Conservation (phyloP, 176 grass and related monocot genomes). For the Triticum timopheevii region DNA sequence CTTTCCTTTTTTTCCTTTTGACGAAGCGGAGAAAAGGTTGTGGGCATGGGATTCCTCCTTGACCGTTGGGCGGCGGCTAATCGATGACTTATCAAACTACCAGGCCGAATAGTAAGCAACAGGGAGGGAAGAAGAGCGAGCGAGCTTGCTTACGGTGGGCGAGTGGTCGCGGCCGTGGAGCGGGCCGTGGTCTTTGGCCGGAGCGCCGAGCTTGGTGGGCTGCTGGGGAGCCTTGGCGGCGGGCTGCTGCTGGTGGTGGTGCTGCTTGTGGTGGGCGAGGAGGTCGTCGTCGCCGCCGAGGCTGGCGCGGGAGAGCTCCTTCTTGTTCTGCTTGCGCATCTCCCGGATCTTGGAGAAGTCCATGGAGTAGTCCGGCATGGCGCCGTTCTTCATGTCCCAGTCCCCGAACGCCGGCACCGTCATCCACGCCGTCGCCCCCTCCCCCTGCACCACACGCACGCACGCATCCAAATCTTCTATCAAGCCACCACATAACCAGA, state of each 20-base stretch:
- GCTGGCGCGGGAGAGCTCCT: slow-evolving; percentile 77
- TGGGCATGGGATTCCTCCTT: neutral
- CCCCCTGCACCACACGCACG: neutral
- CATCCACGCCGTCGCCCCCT: slow-evolving; percentile 59
- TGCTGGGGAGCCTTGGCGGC: neutral
- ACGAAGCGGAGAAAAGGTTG: neutral
- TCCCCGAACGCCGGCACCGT: slow-evolving; percentile 91
- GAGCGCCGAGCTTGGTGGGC: slow-evolving; percentile 36
- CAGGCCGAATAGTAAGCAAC: neutral
- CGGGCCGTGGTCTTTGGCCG: slow-evolving; percentile 37
- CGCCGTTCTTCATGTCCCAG: slow-evolving; percentile 92
- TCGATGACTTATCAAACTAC: neutral
- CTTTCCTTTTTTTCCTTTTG: neutral
- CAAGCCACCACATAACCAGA: neutral
- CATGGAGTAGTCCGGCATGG: slow-evolving; percentile 94
- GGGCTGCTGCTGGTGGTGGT: neutral
- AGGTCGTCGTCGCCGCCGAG: slow-evolving; percentile 71
- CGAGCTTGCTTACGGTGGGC: slow-evolving; percentile 43
- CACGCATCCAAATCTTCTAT: neutral
- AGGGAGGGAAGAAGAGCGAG: neutral
- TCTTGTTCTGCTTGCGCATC: slow-evolving; percentile 97
- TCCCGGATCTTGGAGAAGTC: slow-evolving; percentile 99
- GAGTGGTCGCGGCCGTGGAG: slow-evolving; percentile 54
- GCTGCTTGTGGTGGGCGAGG: slow-evolving; percentile 13
- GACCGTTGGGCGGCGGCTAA: neutral